A percentile compares a stretch with the other conserved stretches of the same genome.
phyloP scores from a whole-genome alignment of 371 early-diverging fungal species.

The Mucor sp. region DNA sequence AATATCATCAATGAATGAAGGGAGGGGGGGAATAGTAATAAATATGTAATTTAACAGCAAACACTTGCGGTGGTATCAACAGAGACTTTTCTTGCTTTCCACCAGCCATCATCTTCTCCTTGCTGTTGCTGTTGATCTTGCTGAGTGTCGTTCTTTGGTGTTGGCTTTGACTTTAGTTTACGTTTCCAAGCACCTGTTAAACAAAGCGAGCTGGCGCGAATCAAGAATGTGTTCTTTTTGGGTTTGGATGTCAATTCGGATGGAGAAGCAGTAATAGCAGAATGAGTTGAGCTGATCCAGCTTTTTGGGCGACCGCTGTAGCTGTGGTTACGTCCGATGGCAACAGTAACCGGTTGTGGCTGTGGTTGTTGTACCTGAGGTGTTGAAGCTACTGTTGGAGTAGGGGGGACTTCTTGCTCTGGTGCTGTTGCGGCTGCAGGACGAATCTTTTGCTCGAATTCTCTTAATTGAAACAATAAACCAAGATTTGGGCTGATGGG shows the following conservation, averaged over 20 bases:
- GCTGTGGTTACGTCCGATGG: neutral
- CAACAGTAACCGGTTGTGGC: neutral
- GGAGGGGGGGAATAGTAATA: slow-evolving; percentile 5
- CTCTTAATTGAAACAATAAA: slow-evolving; percentile 77
- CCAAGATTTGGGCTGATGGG: slow-evolving; percentile 82
- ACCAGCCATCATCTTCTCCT: slow-evolving; percentile 13
- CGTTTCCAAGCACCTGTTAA: slow-evolving; percentile 17
- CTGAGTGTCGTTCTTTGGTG: neutral
- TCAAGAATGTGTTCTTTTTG: neutral
- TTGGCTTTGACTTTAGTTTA: slow-evolving; percentile 3
- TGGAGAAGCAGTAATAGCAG: neutral
- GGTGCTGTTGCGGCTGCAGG: neutral
- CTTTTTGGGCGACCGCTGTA: slow-evolving; percentile 7
- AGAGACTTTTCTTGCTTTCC: slow-evolving; percentile 18
- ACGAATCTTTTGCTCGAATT: slow-evolving; percentile 56
- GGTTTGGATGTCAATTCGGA: slow-evolving; percentile 5
- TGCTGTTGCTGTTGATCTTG: neutral
- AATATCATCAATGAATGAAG: slow-evolving; percentile 10
- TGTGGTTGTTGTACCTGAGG: neutral
- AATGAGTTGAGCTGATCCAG: neutral
- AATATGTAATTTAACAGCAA: slow-evolving; percentile 14
- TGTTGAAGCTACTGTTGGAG: slow-evolving; percentile 1
- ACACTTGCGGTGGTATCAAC: slow-evolving; percentile 5
- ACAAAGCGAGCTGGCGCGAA: neutral
- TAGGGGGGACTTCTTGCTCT: neutral